Conservation (phyloP, 139 green algal species). For the Chlorella sp. region DNA sequence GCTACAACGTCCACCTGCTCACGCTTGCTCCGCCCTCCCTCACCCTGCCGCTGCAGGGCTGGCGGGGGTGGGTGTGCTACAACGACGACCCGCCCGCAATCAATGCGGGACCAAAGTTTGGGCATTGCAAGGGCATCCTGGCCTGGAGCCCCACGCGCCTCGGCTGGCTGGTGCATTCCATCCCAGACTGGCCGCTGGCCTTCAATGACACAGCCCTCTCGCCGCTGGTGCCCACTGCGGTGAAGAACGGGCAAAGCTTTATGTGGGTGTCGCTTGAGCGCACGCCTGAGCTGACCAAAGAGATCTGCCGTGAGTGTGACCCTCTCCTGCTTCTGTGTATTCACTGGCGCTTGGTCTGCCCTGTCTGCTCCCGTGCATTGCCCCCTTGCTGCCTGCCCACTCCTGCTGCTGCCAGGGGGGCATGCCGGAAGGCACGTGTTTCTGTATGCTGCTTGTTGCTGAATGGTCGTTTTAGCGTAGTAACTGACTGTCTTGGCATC, state of each 20-base stretch:
- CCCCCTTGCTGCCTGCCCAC: too few relatives aligned
- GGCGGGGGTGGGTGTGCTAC: slow-evolving; percentile 3
- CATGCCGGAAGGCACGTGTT: background rate
- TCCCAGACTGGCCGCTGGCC: background rate
- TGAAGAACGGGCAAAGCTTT: slow-evolving; percentile 30
- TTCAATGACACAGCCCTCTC: background rate
- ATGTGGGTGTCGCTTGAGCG: background rate
- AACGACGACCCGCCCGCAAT: background rate
- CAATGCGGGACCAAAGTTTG: background rate
- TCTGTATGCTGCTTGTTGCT: background rate
- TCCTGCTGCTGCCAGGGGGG: background rate
- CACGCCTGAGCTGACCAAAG: background rate
- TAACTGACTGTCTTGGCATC: background rate
- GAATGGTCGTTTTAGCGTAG: too few relatives aligned
- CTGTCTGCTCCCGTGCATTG: background rate
- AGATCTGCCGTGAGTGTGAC: background rate
- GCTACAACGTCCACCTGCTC: background rate
- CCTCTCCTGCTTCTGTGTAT: too few relatives aligned
- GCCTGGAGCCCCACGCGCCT: background rate
- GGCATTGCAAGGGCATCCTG: slow-evolving; percentile 25
- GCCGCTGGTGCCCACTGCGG: background rate
- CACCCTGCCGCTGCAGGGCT: background rate
- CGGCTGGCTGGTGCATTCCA: slow-evolving; percentile 19
- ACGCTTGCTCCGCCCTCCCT: background rate
- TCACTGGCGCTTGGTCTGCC: background rate